phyloP scores from a whole-genome alignment of 1,284 basidiomycete genomes.

The Phellopilus nigrolimitatus region DNA sequence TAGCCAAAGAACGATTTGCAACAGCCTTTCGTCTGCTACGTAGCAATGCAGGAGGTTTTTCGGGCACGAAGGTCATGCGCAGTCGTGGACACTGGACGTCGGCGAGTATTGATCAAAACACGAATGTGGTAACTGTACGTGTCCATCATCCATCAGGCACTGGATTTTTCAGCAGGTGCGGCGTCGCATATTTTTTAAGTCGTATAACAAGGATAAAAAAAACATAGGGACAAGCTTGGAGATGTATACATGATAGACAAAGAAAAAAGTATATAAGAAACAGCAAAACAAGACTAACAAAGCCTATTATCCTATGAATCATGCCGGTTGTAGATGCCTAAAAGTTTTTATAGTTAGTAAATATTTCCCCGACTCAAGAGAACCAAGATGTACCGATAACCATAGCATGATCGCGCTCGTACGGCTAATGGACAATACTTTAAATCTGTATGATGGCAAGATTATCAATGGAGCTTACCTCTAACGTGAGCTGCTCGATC shows the following conservation, averaged over 20 bases:
- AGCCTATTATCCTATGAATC: too few species aligned
- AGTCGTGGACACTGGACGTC: too few species aligned
- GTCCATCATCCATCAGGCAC: not conserved
- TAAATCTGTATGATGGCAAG: conserved; percentile 2
- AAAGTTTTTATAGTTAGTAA: conserved; percentile 12
- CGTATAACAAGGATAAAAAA: not conserved
- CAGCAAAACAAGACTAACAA: conserved; percentile 17
- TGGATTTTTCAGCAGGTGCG: too few species aligned
- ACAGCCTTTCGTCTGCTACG: too few species aligned
- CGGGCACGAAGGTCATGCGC: too few species aligned
- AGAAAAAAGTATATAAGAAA: conserved; percentile 5
- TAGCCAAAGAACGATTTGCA: too few species aligned
- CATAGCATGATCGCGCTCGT: conserved; percentile 83
- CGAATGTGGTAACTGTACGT: conserved; percentile 8
- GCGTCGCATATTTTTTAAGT: not conserved
- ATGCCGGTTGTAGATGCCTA: conserved; percentile 54
- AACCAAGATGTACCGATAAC: conserved; percentile 49
- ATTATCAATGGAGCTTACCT: conserved; percentile 30
- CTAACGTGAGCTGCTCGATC: conserved; percentile 88
- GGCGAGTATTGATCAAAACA: too few species aligned
- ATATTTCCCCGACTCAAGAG: not conserved
- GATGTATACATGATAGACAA: conserved; percentile 10
- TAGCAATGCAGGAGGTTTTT: too few species aligned
- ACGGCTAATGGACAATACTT: conserved; percentile 38
- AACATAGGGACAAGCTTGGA: not conserved